Percentiles rank a stretch among this genome's conserved stretches.
Conservation (phyloP, 495 filamentous ascomycete species). For the Podospora appendiculata region DNA sequence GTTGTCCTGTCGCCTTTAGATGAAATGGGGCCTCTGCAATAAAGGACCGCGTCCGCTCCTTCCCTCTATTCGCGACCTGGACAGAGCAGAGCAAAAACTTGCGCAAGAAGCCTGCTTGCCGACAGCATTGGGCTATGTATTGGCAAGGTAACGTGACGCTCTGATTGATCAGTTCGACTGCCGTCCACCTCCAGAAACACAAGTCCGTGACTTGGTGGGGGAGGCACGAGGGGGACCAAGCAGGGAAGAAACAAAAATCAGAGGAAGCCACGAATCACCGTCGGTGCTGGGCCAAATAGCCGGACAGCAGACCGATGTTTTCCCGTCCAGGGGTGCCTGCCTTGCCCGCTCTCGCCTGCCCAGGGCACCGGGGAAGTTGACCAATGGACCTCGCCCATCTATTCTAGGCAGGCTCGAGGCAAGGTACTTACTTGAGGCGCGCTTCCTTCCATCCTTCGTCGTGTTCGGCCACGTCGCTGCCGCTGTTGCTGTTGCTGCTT, state of each 20-base stretch:
- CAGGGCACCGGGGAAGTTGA: no score
- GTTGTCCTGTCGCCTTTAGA: not conserved
- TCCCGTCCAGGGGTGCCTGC: no score
- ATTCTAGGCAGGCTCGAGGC: no score
- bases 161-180: slow-evolving; percentile 11
- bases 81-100: slow-evolving; percentile 1
- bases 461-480: not conserved
- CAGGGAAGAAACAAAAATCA: not conserved
- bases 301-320: no score
- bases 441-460: not conserved
- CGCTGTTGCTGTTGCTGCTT: slow-evolving; percentile 1
- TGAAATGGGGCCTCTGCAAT: slow-evolving; percentile 8
- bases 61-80: slow-evolving; percentile 2
- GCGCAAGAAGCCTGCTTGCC: slow-evolving; percentile 1
- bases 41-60: slow-evolving; percentile 4
- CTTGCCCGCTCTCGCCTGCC: no score
- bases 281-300: no score
- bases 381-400: no score
- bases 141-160: slow-evolving; percentile 1
- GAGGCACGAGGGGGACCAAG: not conserved
- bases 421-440: no score
- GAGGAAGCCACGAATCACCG: not conserved
- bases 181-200: not conserved
- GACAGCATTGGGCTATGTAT: no score
- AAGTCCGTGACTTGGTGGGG: not conserved